phyloP scores from a whole-genome alignment of 768 basidiomycete genomes.

The Udeniomyces megalosporus region DNA sequence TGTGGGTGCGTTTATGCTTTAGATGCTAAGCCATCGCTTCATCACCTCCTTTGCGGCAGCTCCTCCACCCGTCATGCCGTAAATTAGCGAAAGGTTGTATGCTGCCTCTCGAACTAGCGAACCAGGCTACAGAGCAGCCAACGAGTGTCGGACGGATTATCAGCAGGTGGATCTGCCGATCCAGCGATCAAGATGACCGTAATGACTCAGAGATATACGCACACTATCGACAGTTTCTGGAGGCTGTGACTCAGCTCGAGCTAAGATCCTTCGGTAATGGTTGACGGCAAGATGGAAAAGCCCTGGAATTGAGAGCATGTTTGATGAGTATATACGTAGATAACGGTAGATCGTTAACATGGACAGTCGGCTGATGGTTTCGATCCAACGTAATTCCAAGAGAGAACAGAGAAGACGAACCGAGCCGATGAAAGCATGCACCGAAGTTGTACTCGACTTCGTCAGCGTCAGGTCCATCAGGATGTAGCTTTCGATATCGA shows the following conservation, averaged over 20 bases:
- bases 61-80: constrained; percentile 57
- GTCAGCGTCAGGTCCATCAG: constrained; percentile 19
- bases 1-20: too few relatives aligned
- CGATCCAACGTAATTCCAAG: too few relatives aligned
- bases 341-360: not conserved
- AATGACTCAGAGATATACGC: not conserved
- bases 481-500: constrained; percentile 51
- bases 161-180: too few relatives aligned
- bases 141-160: too few relatives aligned
- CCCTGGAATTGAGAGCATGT: too few relatives aligned
- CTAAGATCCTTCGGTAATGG: constrained; percentile 64
- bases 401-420: constrained; percentile 32
- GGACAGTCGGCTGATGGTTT: not conserved
- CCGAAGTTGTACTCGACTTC: constrained; percentile 93
- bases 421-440: constrained; percentile 79
- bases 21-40: constrained; percentile 64
- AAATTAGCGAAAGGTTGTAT: constrained; percentile 73
- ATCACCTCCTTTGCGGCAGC: constrained; percentile 54
- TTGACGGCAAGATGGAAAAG: constrained; percentile 61
- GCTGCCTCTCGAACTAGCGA: constrained; percentile 60
- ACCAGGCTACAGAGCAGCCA: not conserved
- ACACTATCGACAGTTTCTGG: not conserved
- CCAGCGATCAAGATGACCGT: not conserved
- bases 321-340: too few relatives aligned
- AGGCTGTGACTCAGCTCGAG: not conserved